phyloP scores from a whole-genome alignment of 805 yeast genomes.

The Metschnikowia drakensbergensis region DNA sequence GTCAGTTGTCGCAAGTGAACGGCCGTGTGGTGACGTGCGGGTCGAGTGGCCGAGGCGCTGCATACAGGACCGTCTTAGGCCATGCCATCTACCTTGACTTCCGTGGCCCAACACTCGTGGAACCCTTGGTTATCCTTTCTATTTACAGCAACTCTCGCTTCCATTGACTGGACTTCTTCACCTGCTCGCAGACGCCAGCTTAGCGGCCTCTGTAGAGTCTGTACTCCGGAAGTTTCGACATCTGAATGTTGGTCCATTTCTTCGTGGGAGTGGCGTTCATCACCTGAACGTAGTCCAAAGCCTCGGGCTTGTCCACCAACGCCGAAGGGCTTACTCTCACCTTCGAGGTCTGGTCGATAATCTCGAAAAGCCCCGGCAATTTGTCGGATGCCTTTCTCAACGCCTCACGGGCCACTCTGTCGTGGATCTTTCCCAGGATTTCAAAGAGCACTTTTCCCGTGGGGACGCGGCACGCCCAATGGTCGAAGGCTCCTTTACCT shows the following conservation, averaged over 20 bases:
- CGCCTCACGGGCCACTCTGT: slow-evolving; percentile 85
- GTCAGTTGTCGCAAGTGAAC: too few species aligned
- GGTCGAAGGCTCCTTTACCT: slow-evolving; percentile 96
- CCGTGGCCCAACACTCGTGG: too few species aligned
- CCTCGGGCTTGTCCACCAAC: slow-evolving; percentile 45
- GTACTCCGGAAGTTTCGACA: slow-evolving; percentile 49
- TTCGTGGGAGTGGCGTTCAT: slow-evolving; percentile 61
- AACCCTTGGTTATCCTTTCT: background rate
- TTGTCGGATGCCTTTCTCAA: slow-evolving; percentile 86
- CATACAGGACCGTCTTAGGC: background rate
- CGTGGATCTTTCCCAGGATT: slow-evolving; percentile 77
- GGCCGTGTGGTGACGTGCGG: too few species aligned
- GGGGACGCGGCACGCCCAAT: slow-evolving; percentile 95
- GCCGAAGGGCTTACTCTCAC: slow-evolving; percentile 69
- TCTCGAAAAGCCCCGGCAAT: slow-evolving; percentile 89
- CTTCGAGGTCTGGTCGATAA: slow-evolving; percentile 58
- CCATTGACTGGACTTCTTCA: background rate
- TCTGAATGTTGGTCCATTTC: slow-evolving; percentile 53
- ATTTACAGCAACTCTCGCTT: background rate
- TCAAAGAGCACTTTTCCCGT: slow-evolving; percentile 93
- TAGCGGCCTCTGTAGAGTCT: slow-evolving; percentile 61
- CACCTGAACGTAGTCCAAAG: slow-evolving; percentile 52
- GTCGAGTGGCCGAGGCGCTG: background rate
- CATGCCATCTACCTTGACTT: too few species aligned
- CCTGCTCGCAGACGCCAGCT: background rate